Base-by-base conservation (phyloP, 257 asterid species). In the Ilex aquifolium region DNA sequence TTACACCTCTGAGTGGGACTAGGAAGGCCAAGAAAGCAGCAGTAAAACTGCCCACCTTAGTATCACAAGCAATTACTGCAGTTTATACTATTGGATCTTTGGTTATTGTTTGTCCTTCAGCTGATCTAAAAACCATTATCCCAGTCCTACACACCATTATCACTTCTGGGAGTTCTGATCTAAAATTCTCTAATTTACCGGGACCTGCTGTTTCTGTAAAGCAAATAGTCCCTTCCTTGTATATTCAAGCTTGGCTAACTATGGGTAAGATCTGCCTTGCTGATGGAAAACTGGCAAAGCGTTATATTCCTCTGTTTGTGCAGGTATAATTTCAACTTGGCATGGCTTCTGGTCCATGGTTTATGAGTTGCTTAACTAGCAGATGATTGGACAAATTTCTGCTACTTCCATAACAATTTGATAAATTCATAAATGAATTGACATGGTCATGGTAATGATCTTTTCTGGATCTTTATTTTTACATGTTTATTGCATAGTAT, bases 191-290 rank as follows among this genome's bases (percentile, higher is more conserved):
- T 58, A 82, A 74, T 58, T 63, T 79, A 59, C 82, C 85, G 0
- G 67, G 69, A 17, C 69, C 77, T 11, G 76, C 69, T 13, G 78
- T 76, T 68, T 71, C 85, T 50, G 48, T 82, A 57, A 87, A 80
- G 78, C 81, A 79, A 69, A 67, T 31, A 48, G 90, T 91, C 63
- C 90, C 90, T 56, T 79, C 97, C 61, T 83, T 92, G 68, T 85
- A 87, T 63, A 67, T 79, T 64, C 90, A 89, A 63, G 95, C 94
- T 40, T 92, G 99, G 99, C 56, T 92, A 64, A 74, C 99, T 27
- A 82, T 89, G 90, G 99, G 96, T 67, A 92, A 92, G 87, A 81
- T 92, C 69, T 92, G 99, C 75, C 83, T 92, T 59, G 88, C 94
- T 63, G 99, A 92, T 68, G 96, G 88, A 61, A 85, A 89, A 65